Evolutionary conservation across 768 basidiomycete species (phyloP).

Genomic region (Tricholoma saponaceum): DNA sequence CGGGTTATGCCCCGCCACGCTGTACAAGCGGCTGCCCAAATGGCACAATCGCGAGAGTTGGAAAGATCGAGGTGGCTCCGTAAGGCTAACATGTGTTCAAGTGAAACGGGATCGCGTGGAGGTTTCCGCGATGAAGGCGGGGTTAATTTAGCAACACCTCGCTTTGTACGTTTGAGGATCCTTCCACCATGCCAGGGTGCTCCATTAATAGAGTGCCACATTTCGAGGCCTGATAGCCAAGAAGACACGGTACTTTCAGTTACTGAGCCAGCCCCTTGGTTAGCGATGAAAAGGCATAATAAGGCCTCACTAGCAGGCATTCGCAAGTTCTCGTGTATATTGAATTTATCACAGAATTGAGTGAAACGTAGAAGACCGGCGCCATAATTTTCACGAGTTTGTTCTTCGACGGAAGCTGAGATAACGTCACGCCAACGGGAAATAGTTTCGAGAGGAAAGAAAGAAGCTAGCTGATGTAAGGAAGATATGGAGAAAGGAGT

Average conservation of each 20-base stretch:
- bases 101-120: constrained; percentile 23
- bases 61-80: constrained; percentile 7
- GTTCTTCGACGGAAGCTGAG: not conserved
- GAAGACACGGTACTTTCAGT: constrained; percentile 7
- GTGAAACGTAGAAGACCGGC: not conserved
- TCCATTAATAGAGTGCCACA: constrained; percentile 10
- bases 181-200: constrained; percentile 25
- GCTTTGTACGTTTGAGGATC: constrained; percentile 7
- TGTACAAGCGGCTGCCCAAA: constrained; percentile 3
- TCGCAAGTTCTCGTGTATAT: not conserved
- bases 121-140: not conserved
- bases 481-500: not conserved
- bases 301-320: not conserved
- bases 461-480: not conserved
- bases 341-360: not conserved
- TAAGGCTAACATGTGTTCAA: constrained; percentile 23
- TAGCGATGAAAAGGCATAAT: not conserved
- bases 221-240: constrained; percentile 24
- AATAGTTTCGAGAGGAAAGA: not conserved
- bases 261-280: not conserved
- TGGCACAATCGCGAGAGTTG: constrained; percentile 4
- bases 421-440: not conserved
- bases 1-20: not conserved
- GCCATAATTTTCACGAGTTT: not conserved
- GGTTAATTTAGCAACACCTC: constrained; percentile 9